A percentile compares a stretch with the other conserved stretches of the same genome.
Conservation (phyloP, 257 asterid species). For the Capsicum baccatum region DNA sequence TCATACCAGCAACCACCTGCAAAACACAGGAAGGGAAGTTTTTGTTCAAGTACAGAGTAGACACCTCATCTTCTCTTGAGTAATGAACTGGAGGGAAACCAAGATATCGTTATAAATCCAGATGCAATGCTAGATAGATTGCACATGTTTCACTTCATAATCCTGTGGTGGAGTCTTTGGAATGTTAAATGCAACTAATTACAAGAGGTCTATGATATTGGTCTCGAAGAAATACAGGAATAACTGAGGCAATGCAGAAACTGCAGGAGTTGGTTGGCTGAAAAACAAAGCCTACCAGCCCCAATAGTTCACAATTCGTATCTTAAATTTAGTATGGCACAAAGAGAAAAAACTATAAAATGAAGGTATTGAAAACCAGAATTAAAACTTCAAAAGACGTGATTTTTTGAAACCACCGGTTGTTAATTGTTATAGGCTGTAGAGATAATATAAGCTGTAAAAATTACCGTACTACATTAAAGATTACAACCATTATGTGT, state of each 20-base stretch:
- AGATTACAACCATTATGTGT: neutral
- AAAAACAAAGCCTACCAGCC: neutral
- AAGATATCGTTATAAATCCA: neutral
- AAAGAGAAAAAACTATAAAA: neutral
- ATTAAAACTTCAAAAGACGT: neutral
- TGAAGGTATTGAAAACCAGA: neutral
- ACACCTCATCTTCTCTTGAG: neutral
- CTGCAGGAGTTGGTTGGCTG: neutral
- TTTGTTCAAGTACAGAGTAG: neutral
- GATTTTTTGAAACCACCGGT: neutral
- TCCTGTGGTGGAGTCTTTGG: neutral
- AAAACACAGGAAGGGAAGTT: conserved; percentile 14
- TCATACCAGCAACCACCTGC: conserved; percentile 79
- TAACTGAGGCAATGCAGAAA: neutral
- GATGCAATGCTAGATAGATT: neutral
- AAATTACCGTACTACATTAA: neutral
- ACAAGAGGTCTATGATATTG: neutral
- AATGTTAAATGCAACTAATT: neutral
- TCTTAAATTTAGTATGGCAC: neutral
- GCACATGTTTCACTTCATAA: neutral
- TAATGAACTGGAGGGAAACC: neutral
- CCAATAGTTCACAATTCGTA: neutral
- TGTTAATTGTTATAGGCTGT: neutral
- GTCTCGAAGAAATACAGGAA: neutral
- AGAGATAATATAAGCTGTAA: neutral